These are phyloP conservation scores for Leccinum holopus DNA, from an alignment of 1,284 basidiomycete species.

Conservation along the genomic window DNA sequence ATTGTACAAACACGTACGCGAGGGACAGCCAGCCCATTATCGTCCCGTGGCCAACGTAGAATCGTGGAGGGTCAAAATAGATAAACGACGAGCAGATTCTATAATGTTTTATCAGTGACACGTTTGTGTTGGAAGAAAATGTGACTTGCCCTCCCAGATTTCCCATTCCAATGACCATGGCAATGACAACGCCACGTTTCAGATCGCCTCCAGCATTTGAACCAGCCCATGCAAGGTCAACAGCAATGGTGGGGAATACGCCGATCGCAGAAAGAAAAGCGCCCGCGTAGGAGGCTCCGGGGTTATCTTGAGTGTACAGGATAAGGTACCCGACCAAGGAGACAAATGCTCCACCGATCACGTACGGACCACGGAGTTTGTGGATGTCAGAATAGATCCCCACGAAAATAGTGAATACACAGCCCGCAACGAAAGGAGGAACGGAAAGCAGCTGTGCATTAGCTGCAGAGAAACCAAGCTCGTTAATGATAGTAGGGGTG, in stretches of 20 bases:
- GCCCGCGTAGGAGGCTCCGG: conserved; percentile 48
- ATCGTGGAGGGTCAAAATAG: conserved; percentile 46
- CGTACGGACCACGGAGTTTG: conserved; percentile 44
- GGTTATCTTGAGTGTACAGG: conserved; percentile 37
- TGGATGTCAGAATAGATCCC: conserved; percentile 46
- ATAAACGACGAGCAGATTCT: conserved; percentile 47
- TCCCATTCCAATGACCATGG: conserved; percentile 54
- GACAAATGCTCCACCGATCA: conserved; percentile 39
- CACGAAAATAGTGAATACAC: conserved; percentile 41
- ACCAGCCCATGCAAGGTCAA: conserved; percentile 56
- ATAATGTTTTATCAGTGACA: conserved; percentile 6
- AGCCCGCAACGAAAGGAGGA: conserved; percentile 49
- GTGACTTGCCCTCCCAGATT: conserved; percentile 49
- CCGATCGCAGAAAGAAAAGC: conserved; percentile 55
- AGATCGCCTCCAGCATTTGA: conserved; percentile 57
- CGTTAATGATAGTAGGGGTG: conserved; percentile 53
- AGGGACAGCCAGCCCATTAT: conserved; percentile 48
- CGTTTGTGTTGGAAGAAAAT: not conserved
- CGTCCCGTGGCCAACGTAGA: conserved; percentile 50
- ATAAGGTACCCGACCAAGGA: conserved; percentile 49
- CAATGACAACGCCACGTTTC: conserved; percentile 52
- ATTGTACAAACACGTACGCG: conserved; percentile 28
- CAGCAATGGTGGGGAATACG: conserved; percentile 53
- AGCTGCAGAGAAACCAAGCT: conserved; percentile 55
- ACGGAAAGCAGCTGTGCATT: conserved; percentile 58